phyloP scores from a whole-genome alignment of 1,284 basidiomycete genomes.

The Leccinum subfulvum region DNA sequence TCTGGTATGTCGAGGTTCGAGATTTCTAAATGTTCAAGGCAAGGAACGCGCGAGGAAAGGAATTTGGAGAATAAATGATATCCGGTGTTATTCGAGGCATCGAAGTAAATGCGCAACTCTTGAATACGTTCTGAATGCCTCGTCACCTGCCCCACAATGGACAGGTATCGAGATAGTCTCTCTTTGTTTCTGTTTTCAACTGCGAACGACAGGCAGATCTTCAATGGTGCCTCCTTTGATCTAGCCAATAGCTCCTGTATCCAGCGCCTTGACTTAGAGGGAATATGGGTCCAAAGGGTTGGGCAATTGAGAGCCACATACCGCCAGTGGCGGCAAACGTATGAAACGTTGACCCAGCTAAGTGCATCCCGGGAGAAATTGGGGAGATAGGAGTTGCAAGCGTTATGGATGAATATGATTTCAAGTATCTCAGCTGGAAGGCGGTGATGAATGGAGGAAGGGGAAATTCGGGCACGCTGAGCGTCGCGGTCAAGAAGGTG shows the following conservation, averaged over 20 bases:
- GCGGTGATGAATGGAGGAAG: background rate
- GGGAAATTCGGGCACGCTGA: background rate
- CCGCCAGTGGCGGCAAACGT: slow-evolving; percentile 33
- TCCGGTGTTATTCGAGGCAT: background rate
- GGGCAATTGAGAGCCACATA: slow-evolving; percentile 21
- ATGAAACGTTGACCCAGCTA: slow-evolving; percentile 25
- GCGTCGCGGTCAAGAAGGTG: background rate
- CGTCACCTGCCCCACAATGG: background rate
- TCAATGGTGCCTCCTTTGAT: slow-evolving; percentile 33
- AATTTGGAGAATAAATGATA: background rate
- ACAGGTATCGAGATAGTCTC: background rate
- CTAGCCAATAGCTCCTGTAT: slow-evolving; percentile 33
- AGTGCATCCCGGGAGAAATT: background rate
- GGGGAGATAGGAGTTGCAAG: background rate
- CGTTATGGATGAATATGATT: background rate
- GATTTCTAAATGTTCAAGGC: slow-evolving; percentile 9
- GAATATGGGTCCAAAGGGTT: slow-evolving; percentile 31
- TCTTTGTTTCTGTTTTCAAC: slow-evolving; percentile 15
- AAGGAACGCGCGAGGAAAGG: background rate
- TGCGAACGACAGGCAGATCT: slow-evolving; percentile 13
- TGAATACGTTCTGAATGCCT: slow-evolving; percentile 2
- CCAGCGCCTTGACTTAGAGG: slow-evolving; percentile 23
- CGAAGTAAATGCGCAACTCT: background rate
- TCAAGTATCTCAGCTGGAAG: background rate
- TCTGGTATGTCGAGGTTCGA: background rate